A percentile compares a stretch with the other conserved stretches of the same genome.
These are phyloP conservation scores for Wickerhamomyces subpelliculosus DNA, from an alignment of 805 yeast species.

Conservation along the genomic window DNA sequence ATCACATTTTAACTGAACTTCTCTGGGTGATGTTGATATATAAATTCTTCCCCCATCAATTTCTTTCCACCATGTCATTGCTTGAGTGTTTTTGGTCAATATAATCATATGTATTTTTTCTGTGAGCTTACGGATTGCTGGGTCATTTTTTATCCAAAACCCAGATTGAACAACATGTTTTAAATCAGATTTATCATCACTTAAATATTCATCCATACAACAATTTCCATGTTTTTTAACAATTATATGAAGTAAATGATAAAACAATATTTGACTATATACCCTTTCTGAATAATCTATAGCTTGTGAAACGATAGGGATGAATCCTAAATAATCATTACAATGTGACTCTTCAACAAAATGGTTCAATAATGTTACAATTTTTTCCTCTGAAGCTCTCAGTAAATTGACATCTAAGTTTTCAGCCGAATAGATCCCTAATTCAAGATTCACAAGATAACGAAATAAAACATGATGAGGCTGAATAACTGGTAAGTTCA, in stretches of 20 bases:
- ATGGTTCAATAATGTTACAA: slow-evolving; percentile 15
- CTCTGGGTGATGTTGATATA: slow-evolving; percentile 1
- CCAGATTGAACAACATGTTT: slow-evolving; percentile 30
- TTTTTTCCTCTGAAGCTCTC: slow-evolving; percentile 12
- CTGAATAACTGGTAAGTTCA: slow-evolving; percentile 25
- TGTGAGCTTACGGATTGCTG: slow-evolving; percentile 17
- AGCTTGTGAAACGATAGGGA: slow-evolving; percentile 31
- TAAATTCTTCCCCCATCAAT: slow-evolving; percentile 13
- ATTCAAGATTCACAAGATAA: slow-evolving; percentile 27
- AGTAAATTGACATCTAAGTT: slow-evolving; percentile 12
- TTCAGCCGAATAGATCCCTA: slow-evolving; percentile 23
- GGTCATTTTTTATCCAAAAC: slow-evolving; percentile 23
- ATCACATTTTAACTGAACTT: background rate
- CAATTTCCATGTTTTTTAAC: slow-evolving; percentile 25
- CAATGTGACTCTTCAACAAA: slow-evolving; percentile 18
- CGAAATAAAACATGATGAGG: slow-evolving; percentile 25
- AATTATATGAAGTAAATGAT: slow-evolving; percentile 8
- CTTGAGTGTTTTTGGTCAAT: slow-evolving; percentile 9
- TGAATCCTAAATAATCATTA: slow-evolving; percentile 24
- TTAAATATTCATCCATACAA: slow-evolving; percentile 28
- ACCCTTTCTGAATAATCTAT: slow-evolving; percentile 20
- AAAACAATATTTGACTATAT: slow-evolving; percentile 19
- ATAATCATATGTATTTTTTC: slow-evolving; percentile 20
- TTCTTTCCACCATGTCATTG: slow-evolving; percentile 19
- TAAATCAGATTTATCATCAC: slow-evolving; percentile 19